Evolutionary conservation across 192 early-diverging fungal species (phyloP), one percentile per base, ranked within the genome.

Genomic region (Gonapodya prolifera): DNA sequence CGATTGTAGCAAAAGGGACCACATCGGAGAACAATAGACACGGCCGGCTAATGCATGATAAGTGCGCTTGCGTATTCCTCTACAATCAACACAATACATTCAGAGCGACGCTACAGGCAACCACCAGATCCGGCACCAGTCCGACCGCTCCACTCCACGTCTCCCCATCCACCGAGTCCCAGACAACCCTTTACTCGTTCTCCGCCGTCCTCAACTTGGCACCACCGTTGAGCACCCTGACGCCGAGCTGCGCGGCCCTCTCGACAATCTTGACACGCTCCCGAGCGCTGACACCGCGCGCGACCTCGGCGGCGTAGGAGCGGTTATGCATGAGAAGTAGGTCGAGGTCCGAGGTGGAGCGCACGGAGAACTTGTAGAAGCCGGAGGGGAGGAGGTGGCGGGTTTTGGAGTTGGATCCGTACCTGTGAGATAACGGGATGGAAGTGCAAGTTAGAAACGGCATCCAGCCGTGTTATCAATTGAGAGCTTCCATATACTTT

Each of bases 281-380:
- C 88, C 91, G 91, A 85, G 95, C 92, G 76, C 90, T 91, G 79
- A 99, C 93, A 87, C 92, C 94, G 92, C 96, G 95, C 84, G 95
- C 96, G 81, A 99, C 97, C 90, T 99, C 97, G 80, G 96, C 98
- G 78, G 96, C 94, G 88, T 94, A 99, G 83, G 91, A 91, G 82
- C 94, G 92, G 96, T 99, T 99, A 89, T 97, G 96, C 98, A 98
- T 98, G 85, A 98, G 87, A 78, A 99, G 91, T 71, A 96, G 83
- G 85, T 98, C 94, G 79, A 99, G 90, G 80, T 99, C 98, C 80
- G 83, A 81, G 77, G 90, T 87, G 91, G 98, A 98, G 86, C 88
- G 86, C 83, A 99, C 90, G 29, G 94, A 80, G 89, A 96, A 97
- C 91, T 99, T 99, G 88, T 94, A 94, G 95, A 99, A 99, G 77